phyloP scores from a whole-genome alignment of 192 early-diverging fungal species.

The Dimargaris xerosporica region DNA sequence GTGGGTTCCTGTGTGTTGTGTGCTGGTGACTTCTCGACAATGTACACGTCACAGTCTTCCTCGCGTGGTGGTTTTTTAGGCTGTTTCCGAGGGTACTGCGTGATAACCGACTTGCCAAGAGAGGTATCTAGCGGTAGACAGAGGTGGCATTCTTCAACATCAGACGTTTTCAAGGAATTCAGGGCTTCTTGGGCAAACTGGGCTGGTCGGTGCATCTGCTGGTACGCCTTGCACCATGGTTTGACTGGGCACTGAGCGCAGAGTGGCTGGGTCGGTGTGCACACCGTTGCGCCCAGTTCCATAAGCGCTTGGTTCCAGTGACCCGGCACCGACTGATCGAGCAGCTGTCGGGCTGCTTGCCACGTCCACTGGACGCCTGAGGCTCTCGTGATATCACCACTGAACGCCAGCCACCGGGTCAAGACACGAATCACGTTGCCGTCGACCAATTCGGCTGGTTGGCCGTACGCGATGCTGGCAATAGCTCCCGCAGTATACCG shows the following conservation, averaged over 20 bases:
- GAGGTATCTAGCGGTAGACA: neutral
- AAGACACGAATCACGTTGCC: slow-evolving; percentile 65
- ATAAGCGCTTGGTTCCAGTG: slow-evolving; percentile 69
- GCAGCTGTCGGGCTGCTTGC: slow-evolving; percentile 36
- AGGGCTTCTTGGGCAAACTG: slow-evolving; percentile 2
- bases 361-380: slow-evolving; percentile 30
- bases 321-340: slow-evolving; percentile 41
- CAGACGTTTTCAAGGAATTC: neutral
- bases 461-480: slow-evolving; percentile 47
- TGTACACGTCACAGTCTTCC: slow-evolving; percentile 25
- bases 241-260: slow-evolving; percentile 47
- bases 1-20: neutral
- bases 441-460: slow-evolving; percentile 48
- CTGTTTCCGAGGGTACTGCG: slow-evolving; percentile 39
- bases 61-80: slow-evolving; percentile 42
- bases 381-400: slow-evolving; percentile 45
- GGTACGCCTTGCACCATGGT: slow-evolving; percentile 32
- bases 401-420: slow-evolving; percentile 41
- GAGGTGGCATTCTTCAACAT: slow-evolving; percentile 12
- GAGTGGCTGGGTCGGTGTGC: slow-evolving; percentile 46
- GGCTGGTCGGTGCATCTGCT: slow-evolving; percentile 11
- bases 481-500: slow-evolving; percentile 61
- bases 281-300: slow-evolving; percentile 62
- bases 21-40: neutral
- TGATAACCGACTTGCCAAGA: slow-evolving; percentile 1